Evolutionary conservation across 2,329 filamentous ascomycete genomes (phyloP).

Genomic region (Paraphoma chrysanthemicola): DNA sequence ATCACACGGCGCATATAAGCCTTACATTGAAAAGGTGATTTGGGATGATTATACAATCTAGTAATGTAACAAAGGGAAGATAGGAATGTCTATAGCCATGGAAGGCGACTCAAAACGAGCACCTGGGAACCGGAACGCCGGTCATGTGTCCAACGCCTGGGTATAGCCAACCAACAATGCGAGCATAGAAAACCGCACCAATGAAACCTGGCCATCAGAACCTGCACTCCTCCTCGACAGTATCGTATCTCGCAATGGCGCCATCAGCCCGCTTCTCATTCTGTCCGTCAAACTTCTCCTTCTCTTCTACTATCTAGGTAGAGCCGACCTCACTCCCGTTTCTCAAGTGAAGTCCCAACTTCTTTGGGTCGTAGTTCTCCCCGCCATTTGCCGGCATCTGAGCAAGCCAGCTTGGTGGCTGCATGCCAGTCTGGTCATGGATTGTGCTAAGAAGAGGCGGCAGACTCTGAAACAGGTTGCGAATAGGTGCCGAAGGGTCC

Average conservation of each 20-base stretch:
- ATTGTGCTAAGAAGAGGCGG: conserved; percentile 85
- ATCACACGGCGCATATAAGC: too few species aligned
- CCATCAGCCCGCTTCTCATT: not conserved
- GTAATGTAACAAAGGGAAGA: not conserved
- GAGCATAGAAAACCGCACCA: conserved; percentile 1
- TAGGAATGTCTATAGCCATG: not conserved
- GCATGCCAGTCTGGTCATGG: conserved; percentile 86
- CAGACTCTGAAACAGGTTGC: conserved; percentile 84
- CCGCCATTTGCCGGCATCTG: conserved; percentile 54
- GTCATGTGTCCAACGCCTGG: conserved; percentile 6
- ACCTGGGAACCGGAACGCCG: conserved; percentile 4
- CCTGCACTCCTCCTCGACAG: not conserved
- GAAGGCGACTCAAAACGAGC: not conserved
- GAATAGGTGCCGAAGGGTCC: conserved; percentile 69
- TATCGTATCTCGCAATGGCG: not conserved
- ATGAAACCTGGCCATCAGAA: not conserved
- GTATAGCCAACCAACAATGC: conserved; percentile 10
- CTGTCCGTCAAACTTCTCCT: not conserved
- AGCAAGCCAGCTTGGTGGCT: conserved; percentile 75
- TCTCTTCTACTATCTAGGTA: conserved; percentile 1
- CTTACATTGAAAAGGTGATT: not conserved
- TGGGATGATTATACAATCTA: not conserved
- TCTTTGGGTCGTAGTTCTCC: conserved; percentile 22
- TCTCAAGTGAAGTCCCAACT: conserved; percentile 24
- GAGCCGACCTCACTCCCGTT: conserved; percentile 31